Base-by-base conservation (phyloP, 345 rosid genomes). In the Rhodomyrtus tomentosa region DNA sequence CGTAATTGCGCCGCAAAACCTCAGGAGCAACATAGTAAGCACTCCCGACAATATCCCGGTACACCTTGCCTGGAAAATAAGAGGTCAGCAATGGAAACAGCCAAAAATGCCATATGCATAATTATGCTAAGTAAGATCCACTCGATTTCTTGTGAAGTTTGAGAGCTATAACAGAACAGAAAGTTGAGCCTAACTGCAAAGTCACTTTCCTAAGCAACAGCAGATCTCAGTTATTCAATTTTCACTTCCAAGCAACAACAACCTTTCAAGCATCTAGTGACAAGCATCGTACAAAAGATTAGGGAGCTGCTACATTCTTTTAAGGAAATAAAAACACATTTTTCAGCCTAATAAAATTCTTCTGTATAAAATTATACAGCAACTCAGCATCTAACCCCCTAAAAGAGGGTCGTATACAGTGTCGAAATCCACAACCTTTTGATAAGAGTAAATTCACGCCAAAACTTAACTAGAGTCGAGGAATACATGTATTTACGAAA, bases 1-100 rank as follows among this genome's bases (percentile, higher is more conserved):
- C 98, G 55, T 95, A 95, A 84, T 85, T 91, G 12, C 96, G 94
- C 36, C 79, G 83, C 80, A 96, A 84, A 16, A 96, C 95, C 87
- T 96, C 98, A 58, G 99, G 99, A 88, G 99, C 96, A 74, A 96
- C 95, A 84, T 96, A 96, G 86, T 96, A 96, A 32, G 98, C 96
- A 85, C 98, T 95, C 74, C 96, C 98, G 2, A 95, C 98, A 25
- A 95, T 92, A 85, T 95, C 95, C 83, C 85, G 90, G 85, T 93
- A 96, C 24, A 85, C 92, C 88, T 89, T 95, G 32, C 96, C 97
- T 96, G 84, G n/a, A 54, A 89, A 50, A 81, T 50, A 52, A 74
- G 48, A 45, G n/a, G 22, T n/a, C 20, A 58, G 29, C 50, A 73
- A 84, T 27, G 48, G 55, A 73, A 59, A 42, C 81, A 58, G 48